These are phyloP conservation scores for Diplodia sapinea DNA, from an alignment of 2,329 filamentous ascomycete genomes.

Conservation along the genomic window DNA sequence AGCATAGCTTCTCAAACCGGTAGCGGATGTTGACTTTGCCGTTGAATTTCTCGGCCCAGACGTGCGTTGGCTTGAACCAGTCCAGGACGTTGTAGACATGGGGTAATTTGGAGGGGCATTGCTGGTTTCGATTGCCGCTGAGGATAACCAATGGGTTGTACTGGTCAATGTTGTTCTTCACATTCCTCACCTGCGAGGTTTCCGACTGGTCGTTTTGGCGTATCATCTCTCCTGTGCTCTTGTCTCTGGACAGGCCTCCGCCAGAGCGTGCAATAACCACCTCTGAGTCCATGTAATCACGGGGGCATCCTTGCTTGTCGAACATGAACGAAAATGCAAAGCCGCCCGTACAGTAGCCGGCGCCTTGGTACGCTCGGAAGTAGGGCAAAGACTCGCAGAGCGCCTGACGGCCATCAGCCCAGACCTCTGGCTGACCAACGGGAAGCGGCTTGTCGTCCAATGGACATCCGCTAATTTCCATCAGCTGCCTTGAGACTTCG, in stretches of 20 bases:
- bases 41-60: constrained; percentile 68
- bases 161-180: constrained; percentile 55
- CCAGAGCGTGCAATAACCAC: constrained; percentile 69
- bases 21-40: constrained; percentile 59
- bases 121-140: constrained; percentile 58
- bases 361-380: constrained; percentile 66
- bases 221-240: constrained; percentile 53
- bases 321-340: constrained; percentile 65
- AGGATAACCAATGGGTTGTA: constrained; percentile 57
- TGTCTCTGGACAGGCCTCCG: constrained; percentile 58
- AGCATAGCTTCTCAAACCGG: constrained; percentile 69
- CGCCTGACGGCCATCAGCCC: constrained; percentile 63
- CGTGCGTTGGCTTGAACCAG: constrained; percentile 70
- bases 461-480: background rate
- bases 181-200: constrained; percentile 45
- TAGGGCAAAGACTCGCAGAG: constrained; percentile 69
- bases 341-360: constrained; percentile 59
- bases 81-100: constrained; percentile 69
- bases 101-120: constrained; percentile 58
- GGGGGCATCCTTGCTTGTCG: constrained; percentile 59
- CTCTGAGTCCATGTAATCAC: constrained; percentile 65
- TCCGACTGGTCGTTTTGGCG: constrained; percentile 56
- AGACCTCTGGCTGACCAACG: constrained; percentile 55
- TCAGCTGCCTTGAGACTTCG: background rate
- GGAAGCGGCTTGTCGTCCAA: constrained; percentile 40